Percentiles rank a stretch among this genome's conserved stretches.
phyloP scores from a whole-genome alignment of 176 grass and related monocot species.

The Oryza glaberrima region DNA sequence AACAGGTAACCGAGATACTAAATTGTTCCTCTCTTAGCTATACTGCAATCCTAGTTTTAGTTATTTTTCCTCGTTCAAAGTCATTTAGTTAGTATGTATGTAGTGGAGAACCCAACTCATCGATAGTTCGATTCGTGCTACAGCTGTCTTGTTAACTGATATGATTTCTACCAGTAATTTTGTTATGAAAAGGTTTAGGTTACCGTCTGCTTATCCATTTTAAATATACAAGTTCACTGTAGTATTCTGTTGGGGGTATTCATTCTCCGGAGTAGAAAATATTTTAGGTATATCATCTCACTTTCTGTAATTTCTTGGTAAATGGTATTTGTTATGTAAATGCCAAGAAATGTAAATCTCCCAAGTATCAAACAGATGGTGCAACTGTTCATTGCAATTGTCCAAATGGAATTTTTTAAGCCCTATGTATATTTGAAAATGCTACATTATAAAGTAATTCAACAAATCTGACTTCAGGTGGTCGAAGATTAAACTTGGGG shows the following conservation, averaged over 20 bases:
- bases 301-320: background rate
- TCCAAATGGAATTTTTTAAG: background rate
- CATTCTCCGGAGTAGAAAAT: background rate
- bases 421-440: background rate
- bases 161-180: background rate
- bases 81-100: slow-evolving; percentile 11
- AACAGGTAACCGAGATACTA: slow-evolving; percentile 64
- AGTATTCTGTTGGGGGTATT: background rate
- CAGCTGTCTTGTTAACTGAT: background rate
- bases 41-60: slow-evolving; percentile 20
- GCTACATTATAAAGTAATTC: background rate
- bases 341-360: background rate
- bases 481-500: slow-evolving; percentile 70
- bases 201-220: background rate
- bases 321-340: background rate
- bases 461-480: slow-evolving; percentile 30
- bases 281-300: background rate
- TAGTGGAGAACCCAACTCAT: slow-evolving; percentile 8
- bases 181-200: background rate
- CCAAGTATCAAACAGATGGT: background rate
- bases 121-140: slow-evolving; percentile 22
- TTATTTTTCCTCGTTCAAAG: background rate
- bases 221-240: background rate
- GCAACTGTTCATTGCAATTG: background rate
- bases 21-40: slow-evolving; percentile 12